phyloP scores from a whole-genome alignment of 2,329 filamentous ascomycete species.

The Diatrype stigma region DNA sequence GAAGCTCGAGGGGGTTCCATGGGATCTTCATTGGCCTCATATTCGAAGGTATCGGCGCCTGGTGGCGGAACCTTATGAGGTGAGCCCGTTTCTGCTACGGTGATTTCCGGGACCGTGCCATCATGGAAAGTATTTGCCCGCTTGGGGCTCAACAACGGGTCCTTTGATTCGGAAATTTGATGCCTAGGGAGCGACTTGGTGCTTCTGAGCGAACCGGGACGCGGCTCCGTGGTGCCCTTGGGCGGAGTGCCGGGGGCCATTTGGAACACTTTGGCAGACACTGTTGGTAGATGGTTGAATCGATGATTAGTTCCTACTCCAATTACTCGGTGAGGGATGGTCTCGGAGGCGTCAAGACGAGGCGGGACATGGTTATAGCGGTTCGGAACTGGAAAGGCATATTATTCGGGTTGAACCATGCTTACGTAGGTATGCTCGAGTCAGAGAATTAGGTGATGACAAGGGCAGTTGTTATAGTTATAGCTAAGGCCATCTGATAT shows the following conservation, averaged over 20 bases:
- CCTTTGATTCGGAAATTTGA: slow-evolving; percentile 22
- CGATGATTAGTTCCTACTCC: not conserved
- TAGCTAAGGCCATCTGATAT: not conserved
- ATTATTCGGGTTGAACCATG: not conserved
- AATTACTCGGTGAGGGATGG: not conserved
- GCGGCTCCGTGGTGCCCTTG: slow-evolving; percentile 21
- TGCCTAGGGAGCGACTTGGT: slow-evolving; percentile 23
- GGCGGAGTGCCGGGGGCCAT: slow-evolving; percentile 22
- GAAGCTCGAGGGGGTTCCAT: slow-evolving; percentile 49
- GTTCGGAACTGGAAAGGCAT: no score
- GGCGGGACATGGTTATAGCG: not conserved
- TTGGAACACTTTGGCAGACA: not conserved
- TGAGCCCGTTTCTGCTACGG: slow-evolving; percentile 14
- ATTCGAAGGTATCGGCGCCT: slow-evolving; percentile 47
- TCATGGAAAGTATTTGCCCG: slow-evolving; percentile 45
- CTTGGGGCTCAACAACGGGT: slow-evolving; percentile 33
- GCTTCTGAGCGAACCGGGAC: slow-evolving; percentile 20
- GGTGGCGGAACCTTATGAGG: slow-evolving; percentile 19
- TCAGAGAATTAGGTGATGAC: not conserved
- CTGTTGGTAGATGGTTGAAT: not conserved
- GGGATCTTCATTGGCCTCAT: slow-evolving; percentile 40
- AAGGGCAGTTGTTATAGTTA: not conserved
- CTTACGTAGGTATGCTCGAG: not conserved
- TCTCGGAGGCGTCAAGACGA: not conserved
- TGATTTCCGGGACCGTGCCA: slow-evolving; percentile 27